Evolutionary conservation across 1,139 yeast species (phyloP).

Genomic region (Arxiozyma slooffiae): DNA sequence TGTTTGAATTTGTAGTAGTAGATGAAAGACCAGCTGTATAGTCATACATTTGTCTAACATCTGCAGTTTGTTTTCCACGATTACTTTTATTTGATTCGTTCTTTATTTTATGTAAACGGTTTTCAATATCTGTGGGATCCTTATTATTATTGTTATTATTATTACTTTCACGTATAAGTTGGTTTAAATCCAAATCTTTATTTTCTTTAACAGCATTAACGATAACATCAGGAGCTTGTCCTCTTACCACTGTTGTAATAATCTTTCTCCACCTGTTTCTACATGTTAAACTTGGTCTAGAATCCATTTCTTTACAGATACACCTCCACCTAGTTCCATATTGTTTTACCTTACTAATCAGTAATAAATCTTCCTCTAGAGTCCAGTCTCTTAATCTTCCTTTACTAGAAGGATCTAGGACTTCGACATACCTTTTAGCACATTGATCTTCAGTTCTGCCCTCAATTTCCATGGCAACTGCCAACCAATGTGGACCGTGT

Average conservation of each 20-base stretch:
- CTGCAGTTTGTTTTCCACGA: neutral
- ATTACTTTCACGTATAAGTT: neutral
- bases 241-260: conserved; percentile 63
- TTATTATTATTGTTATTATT: neutral
- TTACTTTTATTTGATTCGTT: neutral
- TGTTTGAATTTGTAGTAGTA: neutral
- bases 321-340: conserved; percentile 92
- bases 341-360: conserved; percentile 54
- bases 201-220: conserved; percentile 28
- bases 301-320: conserved; percentile 59
- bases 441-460: conserved; percentile 95
- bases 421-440: conserved; percentile 83
- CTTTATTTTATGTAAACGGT: neutral
- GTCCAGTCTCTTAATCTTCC: conserved; percentile 78
- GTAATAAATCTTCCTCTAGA: conserved; percentile 58
- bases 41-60: neutral
- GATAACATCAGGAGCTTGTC: conserved; percentile 30
- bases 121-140: neutral
- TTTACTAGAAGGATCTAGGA: conserved; percentile 66
- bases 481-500: conserved; percentile 80
- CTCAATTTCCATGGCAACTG: conserved; percentile 61
- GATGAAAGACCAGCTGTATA: neutral
- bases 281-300: conserved; percentile 83
- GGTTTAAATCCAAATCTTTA: conserved; percentile 23
- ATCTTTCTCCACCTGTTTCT: conserved; percentile 88